Evolutionary conservation across 2,329 filamentous ascomycete species (phyloP).

Genomic region (Lithohypha guttulata): DNA sequence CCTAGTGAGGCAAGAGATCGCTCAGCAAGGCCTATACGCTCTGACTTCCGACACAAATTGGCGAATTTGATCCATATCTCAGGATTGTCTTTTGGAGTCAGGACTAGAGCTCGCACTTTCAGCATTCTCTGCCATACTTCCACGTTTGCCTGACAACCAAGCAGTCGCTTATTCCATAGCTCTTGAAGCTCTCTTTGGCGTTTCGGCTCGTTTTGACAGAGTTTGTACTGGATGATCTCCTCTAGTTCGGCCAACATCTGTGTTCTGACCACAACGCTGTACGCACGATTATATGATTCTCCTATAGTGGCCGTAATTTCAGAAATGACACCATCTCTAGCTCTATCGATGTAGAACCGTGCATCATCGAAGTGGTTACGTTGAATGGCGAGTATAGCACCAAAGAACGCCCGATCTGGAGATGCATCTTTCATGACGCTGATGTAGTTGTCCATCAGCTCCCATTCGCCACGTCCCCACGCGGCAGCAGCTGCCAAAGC

Average conservation of each 20-base stretch:
- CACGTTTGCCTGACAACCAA: constrained; percentile 91
- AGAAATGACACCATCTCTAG: constrained; percentile 84
- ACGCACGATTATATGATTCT: constrained; percentile 95
- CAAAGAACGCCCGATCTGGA: constrained; percentile 93
- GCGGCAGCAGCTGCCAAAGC: constrained; percentile 89
- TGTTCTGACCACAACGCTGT: constrained; percentile 93
- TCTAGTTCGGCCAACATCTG: constrained; percentile 99
- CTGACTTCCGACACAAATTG: constrained; percentile 93
- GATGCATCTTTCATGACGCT: constrained; percentile 89
- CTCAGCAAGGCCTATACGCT: constrained; percentile 86
- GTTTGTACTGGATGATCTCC: constrained; percentile 96
- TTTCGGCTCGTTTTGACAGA: constrained; percentile 64
- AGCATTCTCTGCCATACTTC: constrained; percentile 99
- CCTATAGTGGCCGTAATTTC: constrained; percentile 94
- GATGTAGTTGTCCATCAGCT: constrained; percentile 95
- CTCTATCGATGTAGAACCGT: constrained; percentile 77
- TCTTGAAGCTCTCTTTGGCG: constrained; percentile 84
- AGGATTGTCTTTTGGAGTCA: constrained; percentile 84
- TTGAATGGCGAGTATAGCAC: constrained; percentile 87
- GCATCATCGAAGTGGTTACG: constrained; percentile 93
- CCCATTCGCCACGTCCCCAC: constrained; percentile 95
- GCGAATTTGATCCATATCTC: constrained; percentile 99
- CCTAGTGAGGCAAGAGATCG: constrained; percentile 90
- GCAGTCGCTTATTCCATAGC: constrained; percentile 91
- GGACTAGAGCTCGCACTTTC: constrained; percentile 83